These are phyloP conservation scores for Yamadazyma atlantica DNA, from an alignment of 1,139 yeast genomes.

Conservation along the genomic window DNA sequence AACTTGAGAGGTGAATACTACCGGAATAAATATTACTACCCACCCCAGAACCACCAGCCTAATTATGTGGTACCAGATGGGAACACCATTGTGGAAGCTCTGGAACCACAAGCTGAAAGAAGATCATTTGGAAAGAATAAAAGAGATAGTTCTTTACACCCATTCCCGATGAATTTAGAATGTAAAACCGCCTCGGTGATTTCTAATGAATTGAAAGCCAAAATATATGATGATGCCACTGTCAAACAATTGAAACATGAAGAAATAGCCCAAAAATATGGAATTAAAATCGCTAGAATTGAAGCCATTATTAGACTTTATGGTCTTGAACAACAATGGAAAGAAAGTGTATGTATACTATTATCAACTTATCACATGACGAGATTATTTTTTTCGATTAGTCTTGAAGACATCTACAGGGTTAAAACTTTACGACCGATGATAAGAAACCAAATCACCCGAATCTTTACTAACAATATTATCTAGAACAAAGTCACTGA, in stretches of 20 bases:
- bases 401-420: slow-evolving; percentile 75
- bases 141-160: slow-evolving; percentile 50
- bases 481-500: slow-evolving; percentile 41
- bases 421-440: slow-evolving; percentile 47
- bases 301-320: slow-evolving; percentile 78
- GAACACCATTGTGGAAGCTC: slow-evolving; percentile 29
- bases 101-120: slow-evolving; percentile 11
- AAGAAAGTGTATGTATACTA: slow-evolving; percentile 54
- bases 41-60: slow-evolving; percentile 72
- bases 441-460: slow-evolving; percentile 1
- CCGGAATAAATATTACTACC: slow-evolving; percentile 71
- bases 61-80: slow-evolving; percentile 71
- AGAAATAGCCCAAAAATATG: slow-evolving; percentile 76
- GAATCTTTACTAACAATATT: slow-evolving; percentile 30
- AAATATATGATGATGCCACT: slow-evolving; percentile 58
- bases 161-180: slow-evolving; percentile 75
- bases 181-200: slow-evolving; percentile 68
- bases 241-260: slow-evolving; percentile 58
- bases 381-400: slow-evolving; percentile 55
- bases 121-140: slow-evolving; percentile 15
- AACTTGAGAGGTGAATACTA: slow-evolving; percentile 82
- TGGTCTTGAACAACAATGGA: slow-evolving; percentile 62
- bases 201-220: slow-evolving; percentile 55
- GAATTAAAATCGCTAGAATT: slow-evolving; percentile 78
- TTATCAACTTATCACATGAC: slow-evolving; percentile 15